phyloP scores from a whole-genome alignment of 352 stramenopile genomes.

The Globisporangium echinulatum region DNA sequence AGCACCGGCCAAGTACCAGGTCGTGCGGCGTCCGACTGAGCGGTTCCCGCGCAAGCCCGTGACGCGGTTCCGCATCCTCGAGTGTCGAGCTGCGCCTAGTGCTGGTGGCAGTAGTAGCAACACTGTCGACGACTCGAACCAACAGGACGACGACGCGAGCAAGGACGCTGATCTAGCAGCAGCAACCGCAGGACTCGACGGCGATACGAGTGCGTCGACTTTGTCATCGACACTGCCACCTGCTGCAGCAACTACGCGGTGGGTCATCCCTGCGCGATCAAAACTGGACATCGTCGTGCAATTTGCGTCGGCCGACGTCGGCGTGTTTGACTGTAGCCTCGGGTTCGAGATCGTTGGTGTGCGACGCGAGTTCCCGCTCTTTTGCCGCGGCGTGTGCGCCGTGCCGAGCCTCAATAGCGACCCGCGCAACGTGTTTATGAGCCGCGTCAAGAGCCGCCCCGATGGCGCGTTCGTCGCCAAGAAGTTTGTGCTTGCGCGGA shows the following conservation, averaged over 20 bases:
- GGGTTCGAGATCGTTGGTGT: conserved; percentile 89
- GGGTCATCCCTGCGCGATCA: conserved; percentile 70
- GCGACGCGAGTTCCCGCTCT: conserved; percentile 79
- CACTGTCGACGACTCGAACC: conserved; percentile 3
- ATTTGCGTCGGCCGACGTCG: conserved; percentile 75
- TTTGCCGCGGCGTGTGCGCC: conserved; percentile 68
- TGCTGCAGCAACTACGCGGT: conserved; percentile 23
- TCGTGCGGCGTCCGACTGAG: conserved; percentile 63
- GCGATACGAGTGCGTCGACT: neutral
- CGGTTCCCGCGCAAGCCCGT: conserved; percentile 57
- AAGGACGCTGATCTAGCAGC: neutral
- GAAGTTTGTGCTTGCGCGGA: conserved; percentile 87
- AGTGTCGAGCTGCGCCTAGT: neutral
- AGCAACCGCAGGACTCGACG: neutral
- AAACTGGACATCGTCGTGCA: conserved; percentile 65
- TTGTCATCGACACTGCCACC: conserved; percentile 1
- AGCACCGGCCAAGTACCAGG: conserved; percentile 54
- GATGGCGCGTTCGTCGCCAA: conserved; percentile 77
- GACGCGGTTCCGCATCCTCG: conserved; percentile 47
- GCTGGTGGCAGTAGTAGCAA: too few relatives aligned
- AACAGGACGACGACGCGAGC: neutral
- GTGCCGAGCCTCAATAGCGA: conserved; percentile 92
- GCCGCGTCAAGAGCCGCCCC: conserved; percentile 75
- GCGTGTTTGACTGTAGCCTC: conserved; percentile 76
- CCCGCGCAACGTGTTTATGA: conserved; percentile 94